These are phyloP conservation scores for Coemansia erecta DNA, from an alignment of 192 early-diverging fungal genomes.

Conservation along the genomic window DNA sequence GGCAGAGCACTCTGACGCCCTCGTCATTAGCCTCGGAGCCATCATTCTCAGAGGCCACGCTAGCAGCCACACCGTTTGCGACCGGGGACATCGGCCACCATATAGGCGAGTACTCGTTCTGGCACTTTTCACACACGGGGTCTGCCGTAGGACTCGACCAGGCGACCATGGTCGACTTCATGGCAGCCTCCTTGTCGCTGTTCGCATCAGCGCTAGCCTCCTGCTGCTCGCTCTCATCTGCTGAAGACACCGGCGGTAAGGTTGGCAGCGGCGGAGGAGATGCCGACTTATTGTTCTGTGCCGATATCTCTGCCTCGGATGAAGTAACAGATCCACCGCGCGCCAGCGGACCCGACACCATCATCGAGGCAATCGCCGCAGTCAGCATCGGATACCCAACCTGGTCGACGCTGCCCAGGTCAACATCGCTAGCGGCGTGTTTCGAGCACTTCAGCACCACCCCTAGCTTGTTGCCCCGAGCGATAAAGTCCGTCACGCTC, in stretches of 20 bases:
- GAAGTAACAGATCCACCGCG: constrained; percentile 9
- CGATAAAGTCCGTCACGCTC: constrained; percentile 10
- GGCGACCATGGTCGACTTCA: constrained; percentile 4
- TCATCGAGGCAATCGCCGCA: constrained; percentile 26
- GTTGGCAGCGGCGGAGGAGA: constrained; percentile 3
- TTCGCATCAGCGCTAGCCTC: neutral
- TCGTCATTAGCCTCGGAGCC: neutral
- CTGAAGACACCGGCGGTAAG: neutral
- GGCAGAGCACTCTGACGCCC: constrained; percentile 29
- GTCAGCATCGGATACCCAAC: constrained; percentile 14
- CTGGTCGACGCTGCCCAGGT: constrained; percentile 14
- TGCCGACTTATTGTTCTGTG: neutral
- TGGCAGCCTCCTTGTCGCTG: neutral
- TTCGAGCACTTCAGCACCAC: constrained; percentile 14
- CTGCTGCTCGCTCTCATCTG: too few species aligned
- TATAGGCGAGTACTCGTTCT: constrained; percentile 32
- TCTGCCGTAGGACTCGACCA: constrained; percentile 27
- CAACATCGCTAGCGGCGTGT: constrained; percentile 14
- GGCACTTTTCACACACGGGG: constrained; percentile 30
- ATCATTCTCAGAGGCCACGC: neutral
- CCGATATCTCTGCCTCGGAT: neutral
- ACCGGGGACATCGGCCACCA: constrained; percentile 40
- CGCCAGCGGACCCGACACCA: neutral
- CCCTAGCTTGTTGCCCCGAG: neutral
- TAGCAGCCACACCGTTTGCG: neutral